These are phyloP conservation scores for Euphorbia neoarborescens DNA, from an alignment of 441 rosid genomes.

Conservation along the genomic window DNA sequence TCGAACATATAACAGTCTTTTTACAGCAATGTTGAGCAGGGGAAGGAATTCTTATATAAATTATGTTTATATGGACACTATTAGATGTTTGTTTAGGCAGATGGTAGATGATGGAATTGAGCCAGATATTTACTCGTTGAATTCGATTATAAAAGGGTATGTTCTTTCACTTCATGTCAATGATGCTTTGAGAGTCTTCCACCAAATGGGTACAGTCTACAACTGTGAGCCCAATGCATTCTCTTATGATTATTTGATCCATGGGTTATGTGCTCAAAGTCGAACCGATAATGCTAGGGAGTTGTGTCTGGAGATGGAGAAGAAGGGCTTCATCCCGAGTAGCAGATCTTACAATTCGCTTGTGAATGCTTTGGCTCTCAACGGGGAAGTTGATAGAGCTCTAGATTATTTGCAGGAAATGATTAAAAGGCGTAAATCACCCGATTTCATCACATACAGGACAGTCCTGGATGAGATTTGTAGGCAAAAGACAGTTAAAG, in stretches of 20 bases:
- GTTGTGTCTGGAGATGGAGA: conserved; percentile 63
- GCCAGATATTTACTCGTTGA: conserved; percentile 69
- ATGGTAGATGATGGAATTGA: conserved; percentile 72
- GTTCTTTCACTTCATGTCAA: conserved; percentile 81
- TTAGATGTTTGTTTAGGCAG: conserved; percentile 70
- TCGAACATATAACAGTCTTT: conserved; percentile 65
- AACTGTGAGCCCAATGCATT: conserved; percentile 61
- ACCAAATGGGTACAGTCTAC: conserved; percentile 73
- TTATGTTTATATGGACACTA: conserved; percentile 70
- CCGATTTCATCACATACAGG: conserved; percentile 62
- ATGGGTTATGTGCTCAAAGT: conserved; percentile 79
- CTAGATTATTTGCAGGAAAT: conserved; percentile 60
- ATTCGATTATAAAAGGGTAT: conserved; percentile 79
- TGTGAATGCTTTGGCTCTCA: conserved; percentile 70
- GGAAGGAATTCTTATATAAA: conserved; percentile 70
- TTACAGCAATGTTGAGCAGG: conserved; percentile 64
- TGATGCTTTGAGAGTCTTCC: conserved; percentile 83
- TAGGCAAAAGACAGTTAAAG: conserved; percentile 44
- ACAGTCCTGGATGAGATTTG: conserved; percentile 74
- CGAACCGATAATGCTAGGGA: conserved; percentile 72
- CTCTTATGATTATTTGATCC: conserved; percentile 72
- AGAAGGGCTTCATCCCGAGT: conserved; percentile 62
- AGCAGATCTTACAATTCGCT: conserved; percentile 69
- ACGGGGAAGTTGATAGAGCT: conserved; percentile 58
- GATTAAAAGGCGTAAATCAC: conserved; percentile 47